Conservation (phyloP, 1,284 basidiomycete genomes). For the Cutaneotrichosporon sp. region DNA sequence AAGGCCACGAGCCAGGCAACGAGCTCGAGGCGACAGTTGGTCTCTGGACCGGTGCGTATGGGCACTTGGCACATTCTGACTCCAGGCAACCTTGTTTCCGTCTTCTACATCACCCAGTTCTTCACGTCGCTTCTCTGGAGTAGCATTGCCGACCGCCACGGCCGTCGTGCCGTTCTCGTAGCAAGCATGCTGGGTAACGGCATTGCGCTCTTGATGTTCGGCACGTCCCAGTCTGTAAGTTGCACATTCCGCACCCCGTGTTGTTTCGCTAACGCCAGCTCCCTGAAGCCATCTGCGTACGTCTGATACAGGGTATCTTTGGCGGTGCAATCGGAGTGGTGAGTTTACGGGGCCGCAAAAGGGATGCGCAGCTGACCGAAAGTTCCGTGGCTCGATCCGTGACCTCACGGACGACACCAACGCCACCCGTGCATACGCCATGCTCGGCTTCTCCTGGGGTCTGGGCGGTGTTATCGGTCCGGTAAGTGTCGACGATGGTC, state of each 20-base stretch:
- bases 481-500: slow-evolving; percentile 13
- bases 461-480: slow-evolving; percentile 64
- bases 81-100: slow-evolving; percentile 48
- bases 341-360: slow-evolving; percentile 24
- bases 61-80: slow-evolving; percentile 5
- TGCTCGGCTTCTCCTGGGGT: slow-evolving; percentile 93
- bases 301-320: slow-evolving; percentile 92
- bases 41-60: slow-evolving; percentile 43
- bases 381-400: slow-evolving; percentile 69
- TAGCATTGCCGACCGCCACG: slow-evolving; percentile 86
- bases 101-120: slow-evolving; percentile 59
- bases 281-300: slow-evolving; percentile 75
- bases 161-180: slow-evolving; percentile 75
- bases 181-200: slow-evolving; percentile 76
- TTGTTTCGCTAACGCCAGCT: slow-evolving; percentile 77
- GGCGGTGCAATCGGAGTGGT: slow-evolving; percentile 92
- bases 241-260: slow-evolving; percentile 36
- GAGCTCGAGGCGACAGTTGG: slow-evolving; percentile 46
- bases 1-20: slow-evolving; percentile 30
- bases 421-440: slow-evolving; percentile 88
- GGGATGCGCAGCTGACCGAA: too few relatives aligned
- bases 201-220: slow-evolving; percentile 59
- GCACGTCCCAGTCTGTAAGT: slow-evolving; percentile 64
- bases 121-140: slow-evolving; percentile 90
- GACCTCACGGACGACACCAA: slow-evolving; percentile 75